Base-by-base conservation (phyloP, 495 filamentous ascomycete species). In the Cercophora sp. region DNA sequence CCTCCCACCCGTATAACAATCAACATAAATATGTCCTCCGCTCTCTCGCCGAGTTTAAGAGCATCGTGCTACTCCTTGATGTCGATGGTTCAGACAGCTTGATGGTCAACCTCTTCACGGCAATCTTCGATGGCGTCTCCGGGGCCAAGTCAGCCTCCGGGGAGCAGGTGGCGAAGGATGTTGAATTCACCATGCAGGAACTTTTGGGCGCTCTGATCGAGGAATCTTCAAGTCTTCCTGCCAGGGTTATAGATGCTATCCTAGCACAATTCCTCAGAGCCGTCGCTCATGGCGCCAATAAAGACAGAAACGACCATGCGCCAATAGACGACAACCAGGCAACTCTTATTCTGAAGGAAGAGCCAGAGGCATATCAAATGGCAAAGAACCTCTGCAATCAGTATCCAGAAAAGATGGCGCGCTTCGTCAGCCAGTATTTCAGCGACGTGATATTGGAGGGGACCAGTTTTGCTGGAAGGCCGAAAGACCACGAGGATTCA, bases 341-440 rank as follows among this genome's bases (percentile, higher is more conserved):
- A 2, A 94, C 86, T 0, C 76, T 96, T 20, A 69, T 88, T 11
- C 68, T 89, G 23, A 95, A 93, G 62, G 89, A 95, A 49, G 83
- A 91, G 32, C 91, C 92, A 2, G 80, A 89, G 22, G 91, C 93
- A 1, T 97, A 99, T 65, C 88, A 89, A 58, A 96, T 96, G 88
- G 91, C 93, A 24, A 94, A 91, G 67, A 85, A 85, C 5, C 85
- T 99, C 24, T 99, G 93, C 68, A 93, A 92, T 60, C 73, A 78
- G n/a, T 92, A 84, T 51, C 83, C 88, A 2, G 93, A 96, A 54
- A 88, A 91, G 65, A 96, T 99, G 92, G 85, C 89, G 1, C 84
- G 90, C 42, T 86, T 90, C 58, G 85, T 96, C 48, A 91, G 89
- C 56, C 91, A 94, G 62, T 99, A 96, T 64, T 99, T 99, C 69